phyloP scores from a whole-genome alignment of 257 asterid species.

The Fraxinus quadrangulata region DNA sequence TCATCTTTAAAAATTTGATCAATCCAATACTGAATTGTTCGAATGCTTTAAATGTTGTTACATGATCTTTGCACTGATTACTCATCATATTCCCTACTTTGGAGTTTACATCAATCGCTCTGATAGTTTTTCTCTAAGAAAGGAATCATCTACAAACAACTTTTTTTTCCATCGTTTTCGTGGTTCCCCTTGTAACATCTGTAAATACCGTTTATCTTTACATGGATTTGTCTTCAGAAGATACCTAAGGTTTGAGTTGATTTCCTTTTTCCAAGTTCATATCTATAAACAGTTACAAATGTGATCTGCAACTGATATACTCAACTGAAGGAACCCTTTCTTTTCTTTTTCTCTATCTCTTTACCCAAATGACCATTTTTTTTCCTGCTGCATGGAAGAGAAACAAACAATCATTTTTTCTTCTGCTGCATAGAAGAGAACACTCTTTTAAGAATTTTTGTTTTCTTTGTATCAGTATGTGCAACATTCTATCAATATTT shows the following conservation, averaged over 20 bases:
- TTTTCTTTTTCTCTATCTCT: neutral
- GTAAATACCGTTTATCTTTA: neutral
- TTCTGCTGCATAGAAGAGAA: neutral
- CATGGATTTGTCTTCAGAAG: neutral
- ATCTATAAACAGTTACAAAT: neutral
- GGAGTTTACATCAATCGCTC: neutral
- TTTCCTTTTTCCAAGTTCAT: neutral
- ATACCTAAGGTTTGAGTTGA: neutral
- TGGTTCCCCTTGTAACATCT: neutral
- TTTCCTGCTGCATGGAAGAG: neutral
- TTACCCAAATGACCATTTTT: neutral
- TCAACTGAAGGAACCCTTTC: neutral
- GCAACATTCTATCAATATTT: neutral
- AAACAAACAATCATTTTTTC: no score
- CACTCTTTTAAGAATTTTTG: neutral
- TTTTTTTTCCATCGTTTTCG: neutral
- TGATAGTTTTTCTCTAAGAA: neutral
- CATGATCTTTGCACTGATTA: neutral
- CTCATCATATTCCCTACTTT: neutral
- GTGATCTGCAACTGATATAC: neutral
- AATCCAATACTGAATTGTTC: neutral
- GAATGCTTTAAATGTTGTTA: neutral
- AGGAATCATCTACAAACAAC: neutral
- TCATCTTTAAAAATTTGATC: neutral
- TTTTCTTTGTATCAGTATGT: neutral